Conservation (phyloP, 1,284 basidiomycete species). For the Ceratobasidium sp. region DNA sequence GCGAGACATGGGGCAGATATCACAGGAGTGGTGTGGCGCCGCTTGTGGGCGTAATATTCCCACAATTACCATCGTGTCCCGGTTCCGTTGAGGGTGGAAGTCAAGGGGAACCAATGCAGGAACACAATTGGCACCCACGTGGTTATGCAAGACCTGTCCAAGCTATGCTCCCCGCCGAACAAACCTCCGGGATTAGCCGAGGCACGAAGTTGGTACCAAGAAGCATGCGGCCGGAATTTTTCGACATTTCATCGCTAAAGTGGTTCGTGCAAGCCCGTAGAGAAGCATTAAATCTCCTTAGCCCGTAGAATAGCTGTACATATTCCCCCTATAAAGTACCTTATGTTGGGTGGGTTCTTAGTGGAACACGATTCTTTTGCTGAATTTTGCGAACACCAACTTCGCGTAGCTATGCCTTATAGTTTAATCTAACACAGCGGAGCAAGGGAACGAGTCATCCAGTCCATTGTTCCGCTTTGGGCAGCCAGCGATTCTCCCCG, state of each 20-base stretch:
- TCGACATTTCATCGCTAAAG: neutral
- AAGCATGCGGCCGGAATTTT: too few relatives aligned
- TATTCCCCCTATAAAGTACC: neutral
- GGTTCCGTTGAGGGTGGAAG: neutral
- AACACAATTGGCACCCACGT: too few relatives aligned
- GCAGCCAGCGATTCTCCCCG: neutral
- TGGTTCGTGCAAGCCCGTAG: neutral
- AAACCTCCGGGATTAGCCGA: too few relatives aligned
- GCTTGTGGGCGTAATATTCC: neutral
- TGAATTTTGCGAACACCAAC: neutral
- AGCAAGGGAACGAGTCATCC: neutral
- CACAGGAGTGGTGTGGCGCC: neutral
- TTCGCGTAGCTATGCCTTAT: neutral
- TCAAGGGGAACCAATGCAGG: too few relatives aligned
- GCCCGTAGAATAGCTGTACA: slow-evolving; percentile 1
- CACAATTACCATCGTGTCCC: neutral
- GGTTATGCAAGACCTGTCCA: too few relatives aligned
- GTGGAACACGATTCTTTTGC: slow-evolving; percentile 10
- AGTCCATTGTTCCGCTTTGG: slow-evolving; percentile 2
- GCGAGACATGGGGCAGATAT: neutral
- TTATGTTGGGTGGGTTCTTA: neutral
- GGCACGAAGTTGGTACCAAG: too few relatives aligned
- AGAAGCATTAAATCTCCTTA: neutral
- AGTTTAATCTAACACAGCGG: slow-evolving; percentile 29
- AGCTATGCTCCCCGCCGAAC: too few relatives aligned